Conservation (phyloP, 1,284 basidiomycete species). For the Mixia osmundae region DNA sequence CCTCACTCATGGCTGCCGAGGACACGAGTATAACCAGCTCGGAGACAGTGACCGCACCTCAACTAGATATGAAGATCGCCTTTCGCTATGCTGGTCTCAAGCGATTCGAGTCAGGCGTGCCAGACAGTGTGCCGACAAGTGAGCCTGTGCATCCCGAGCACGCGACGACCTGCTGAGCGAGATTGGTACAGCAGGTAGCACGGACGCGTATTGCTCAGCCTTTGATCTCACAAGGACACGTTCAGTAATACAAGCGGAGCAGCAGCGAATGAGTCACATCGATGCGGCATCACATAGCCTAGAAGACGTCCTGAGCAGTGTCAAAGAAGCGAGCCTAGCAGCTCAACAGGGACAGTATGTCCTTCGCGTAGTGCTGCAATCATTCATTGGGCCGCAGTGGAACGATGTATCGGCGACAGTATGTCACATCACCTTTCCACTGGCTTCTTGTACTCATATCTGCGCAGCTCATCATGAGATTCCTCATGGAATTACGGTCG, state of each 20-base stretch:
- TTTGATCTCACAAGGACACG: slow-evolving; percentile 40
- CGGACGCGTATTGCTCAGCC: slow-evolving; percentile 38
- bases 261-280: neutral
- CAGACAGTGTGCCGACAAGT: neutral
- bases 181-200: neutral
- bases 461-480: no score
- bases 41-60: slow-evolving; percentile 11
- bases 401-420: no score
- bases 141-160: neutral
- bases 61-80: slow-evolving; percentile 56
- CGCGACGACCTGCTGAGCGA: neutral
- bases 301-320: no score
- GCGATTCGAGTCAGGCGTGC: slow-evolving; percentile 66
- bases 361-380: no score
- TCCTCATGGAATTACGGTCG: no score
- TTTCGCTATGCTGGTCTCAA: slow-evolving; percentile 89
- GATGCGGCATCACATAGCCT: neutral
- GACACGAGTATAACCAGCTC: slow-evolving; percentile 2
- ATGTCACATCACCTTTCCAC: no score
- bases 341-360: no score
- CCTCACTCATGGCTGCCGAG: slow-evolving; percentile 16
- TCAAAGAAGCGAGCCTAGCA: no score
- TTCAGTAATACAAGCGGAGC: slow-evolving; percentile 2
- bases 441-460: no score
- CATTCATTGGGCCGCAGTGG: no score